Evolutionary conservation across 371 early-diverging fungal species (phyloP).

Genomic region (Entomophthora muscae): DNA sequence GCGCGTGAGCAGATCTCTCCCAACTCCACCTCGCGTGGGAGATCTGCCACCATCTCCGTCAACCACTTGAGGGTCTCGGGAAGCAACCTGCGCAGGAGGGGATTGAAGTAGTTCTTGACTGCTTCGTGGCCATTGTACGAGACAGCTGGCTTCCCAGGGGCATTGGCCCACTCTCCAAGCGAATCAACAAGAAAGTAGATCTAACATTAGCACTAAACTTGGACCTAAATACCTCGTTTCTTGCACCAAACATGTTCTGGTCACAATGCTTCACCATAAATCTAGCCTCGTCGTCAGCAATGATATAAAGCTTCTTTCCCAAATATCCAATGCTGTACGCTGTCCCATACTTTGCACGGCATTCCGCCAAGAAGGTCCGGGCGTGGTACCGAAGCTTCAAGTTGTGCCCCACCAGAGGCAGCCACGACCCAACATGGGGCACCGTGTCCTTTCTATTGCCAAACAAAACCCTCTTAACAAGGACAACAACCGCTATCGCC

Average conservation of each 20-base stretch:
- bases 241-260: background rate
- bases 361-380: background rate
- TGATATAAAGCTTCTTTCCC: background rate
- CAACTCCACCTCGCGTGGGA: background rate
- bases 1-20: background rate
- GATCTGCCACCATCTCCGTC: background rate
- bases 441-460: background rate
- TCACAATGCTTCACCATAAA: background rate
- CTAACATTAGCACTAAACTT: background rate
- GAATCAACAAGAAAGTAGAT: background rate
- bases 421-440: constrained; percentile 7
- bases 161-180: background rate
- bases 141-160: background rate
- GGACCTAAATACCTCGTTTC: background rate
- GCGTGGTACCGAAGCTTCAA: background rate
- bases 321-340: background rate
- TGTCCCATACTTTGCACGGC: background rate
- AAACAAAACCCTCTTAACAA: background rate
- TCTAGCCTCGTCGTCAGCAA: background rate
- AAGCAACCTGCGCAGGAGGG: background rate
- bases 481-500: background rate
- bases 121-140: background rate
- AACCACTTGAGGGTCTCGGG: background rate
- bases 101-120: background rate
- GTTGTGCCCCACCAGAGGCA: constrained; percentile 10